phyloP scores from a whole-genome alignment of 495 filamentous ascomycete genomes.

The Xylaria acuta region DNA sequence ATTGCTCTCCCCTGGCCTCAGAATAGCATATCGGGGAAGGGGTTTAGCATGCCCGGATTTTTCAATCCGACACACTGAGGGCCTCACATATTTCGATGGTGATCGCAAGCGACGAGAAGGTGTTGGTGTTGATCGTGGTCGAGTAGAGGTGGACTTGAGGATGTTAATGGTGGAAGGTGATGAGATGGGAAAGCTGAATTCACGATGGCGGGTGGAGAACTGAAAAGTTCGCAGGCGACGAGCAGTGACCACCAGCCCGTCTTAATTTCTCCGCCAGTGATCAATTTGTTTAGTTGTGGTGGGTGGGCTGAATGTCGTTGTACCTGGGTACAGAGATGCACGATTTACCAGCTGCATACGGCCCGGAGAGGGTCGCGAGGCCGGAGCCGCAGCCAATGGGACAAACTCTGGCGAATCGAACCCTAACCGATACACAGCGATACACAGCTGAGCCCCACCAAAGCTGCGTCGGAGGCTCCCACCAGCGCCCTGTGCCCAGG shows the following conservation, averaged over 20 bases:
- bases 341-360: slow-evolving; percentile 1
- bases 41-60: slow-evolving; percentile 21
- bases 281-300: slow-evolving; percentile 30
- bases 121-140: background rate
- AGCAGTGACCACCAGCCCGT: slow-evolving; percentile 7
- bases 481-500: slow-evolving; percentile 28
- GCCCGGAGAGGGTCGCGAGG: background rate
- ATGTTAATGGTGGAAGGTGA: slow-evolving; percentile 14
- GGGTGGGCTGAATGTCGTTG: too few relatives aligned
- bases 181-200: background rate
- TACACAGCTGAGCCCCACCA: slow-evolving; percentile 21
- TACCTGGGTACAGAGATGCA: background rate
- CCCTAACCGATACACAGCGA: slow-evolving; percentile 41
- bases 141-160: background rate
- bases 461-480: slow-evolving; percentile 27
- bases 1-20: slow-evolving; percentile 60
- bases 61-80: slow-evolving; percentile 36
- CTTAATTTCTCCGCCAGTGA: slow-evolving; percentile 21
- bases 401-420: slow-evolving; percentile 37
- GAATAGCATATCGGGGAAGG: slow-evolving; percentile 47
- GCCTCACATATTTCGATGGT: slow-evolving; percentile 49
- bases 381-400: slow-evolving; percentile 33
- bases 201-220: slow-evolving; percentile 10
- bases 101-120: background rate
- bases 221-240: slow-evolving; percentile 20